Conservation (phyloP, 306 rosid species). For the Gynostemma pentaphyllum region DNA sequence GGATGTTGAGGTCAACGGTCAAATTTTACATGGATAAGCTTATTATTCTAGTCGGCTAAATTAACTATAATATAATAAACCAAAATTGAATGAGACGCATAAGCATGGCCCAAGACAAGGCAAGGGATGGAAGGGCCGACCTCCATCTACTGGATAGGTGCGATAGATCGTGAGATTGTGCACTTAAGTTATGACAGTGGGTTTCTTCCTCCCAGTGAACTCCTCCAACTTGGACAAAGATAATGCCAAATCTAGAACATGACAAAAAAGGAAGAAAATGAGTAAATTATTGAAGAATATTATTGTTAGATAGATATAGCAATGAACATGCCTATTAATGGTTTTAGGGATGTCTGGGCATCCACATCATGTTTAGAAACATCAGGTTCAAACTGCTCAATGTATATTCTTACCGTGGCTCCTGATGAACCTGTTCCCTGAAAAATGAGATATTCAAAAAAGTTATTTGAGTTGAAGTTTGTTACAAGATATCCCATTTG, state of each 20-base stretch:
- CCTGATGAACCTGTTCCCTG: constrained; percentile 99
- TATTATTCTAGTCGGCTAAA: not conserved
- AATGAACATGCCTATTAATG: constrained; percentile 58
- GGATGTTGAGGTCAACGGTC: not conserved
- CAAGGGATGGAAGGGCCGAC: constrained; percentile 9
- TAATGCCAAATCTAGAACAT: constrained; percentile 66
- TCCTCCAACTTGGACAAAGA: constrained; percentile 76
- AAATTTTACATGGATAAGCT: not conserved
- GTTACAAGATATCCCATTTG: not conserved
- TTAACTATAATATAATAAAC: not conserved
- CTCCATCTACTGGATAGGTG: constrained; percentile 13
- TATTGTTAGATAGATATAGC: not conserved
- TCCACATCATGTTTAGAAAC: constrained; percentile 64
- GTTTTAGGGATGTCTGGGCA: constrained; percentile 82
- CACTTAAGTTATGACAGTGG: constrained; percentile 83
- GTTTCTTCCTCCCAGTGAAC: constrained; percentile 86
- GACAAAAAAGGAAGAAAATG: constrained; percentile 7
- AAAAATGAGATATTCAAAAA: not conserved
- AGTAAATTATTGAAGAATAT: not conserved
- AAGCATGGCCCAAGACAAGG: not conserved
- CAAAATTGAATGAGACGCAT: constrained; percentile 1
- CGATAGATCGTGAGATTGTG: constrained; percentile 13
- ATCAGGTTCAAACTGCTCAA: constrained; percentile 82
- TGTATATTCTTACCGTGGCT: constrained; percentile 83
- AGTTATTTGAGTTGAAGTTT: not conserved